Base-by-base conservation (phyloP, 2,329 filamentous ascomycete species). In the Claviceps purpurea region DNA sequence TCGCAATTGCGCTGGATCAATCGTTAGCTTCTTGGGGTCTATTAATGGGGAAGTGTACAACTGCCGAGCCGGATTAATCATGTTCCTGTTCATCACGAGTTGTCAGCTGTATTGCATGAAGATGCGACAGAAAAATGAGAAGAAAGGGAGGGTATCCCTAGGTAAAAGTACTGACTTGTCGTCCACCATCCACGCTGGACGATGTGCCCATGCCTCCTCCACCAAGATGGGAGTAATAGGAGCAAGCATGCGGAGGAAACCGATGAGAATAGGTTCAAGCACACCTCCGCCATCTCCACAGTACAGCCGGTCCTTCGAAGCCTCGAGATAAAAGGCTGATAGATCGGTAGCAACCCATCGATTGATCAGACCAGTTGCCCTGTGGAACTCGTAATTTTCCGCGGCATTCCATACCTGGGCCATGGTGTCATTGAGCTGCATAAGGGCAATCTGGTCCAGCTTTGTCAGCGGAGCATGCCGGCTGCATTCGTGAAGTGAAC, bases 281-380 rank as follows among this genome's bases (percentile, higher is more conserved):
- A 78, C 73, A 47, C 85, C 84, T 14, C 78, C 75, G 14, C 79
- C 78, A 55, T 83, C 79, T 34, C 86, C 87, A 46, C 90, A 93
- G 71, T 98, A 98, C 1, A 97, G 73, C 3, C 88, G 77, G 62
- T 98, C 93, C 68, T 98, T 98, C 60, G 90, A 75, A 0, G 87
- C 82, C 67, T 98, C 93, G 53, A 98, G 81, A 66, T 97, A 98
- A 66, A 96, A 95, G 0, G 91, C 85, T 0, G 89, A 96, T 24
- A 98, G 76, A 58, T 96, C 87, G 24, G 76, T 81, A 52, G 82
- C 81, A 54, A 95, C 76, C 83, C 90, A 96, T 56, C 80, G 79
- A 66, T 90, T 94, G 57, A 97, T 75, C 4, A 77, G 69, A 54
- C 75, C 80, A 5, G 89, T 73, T 13, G 78, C 90, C 66, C 82